These are phyloP conservation scores for Phaeotremella fagi DNA, from an alignment of 768 basidiomycete genomes.

Conservation along the genomic window DNA sequence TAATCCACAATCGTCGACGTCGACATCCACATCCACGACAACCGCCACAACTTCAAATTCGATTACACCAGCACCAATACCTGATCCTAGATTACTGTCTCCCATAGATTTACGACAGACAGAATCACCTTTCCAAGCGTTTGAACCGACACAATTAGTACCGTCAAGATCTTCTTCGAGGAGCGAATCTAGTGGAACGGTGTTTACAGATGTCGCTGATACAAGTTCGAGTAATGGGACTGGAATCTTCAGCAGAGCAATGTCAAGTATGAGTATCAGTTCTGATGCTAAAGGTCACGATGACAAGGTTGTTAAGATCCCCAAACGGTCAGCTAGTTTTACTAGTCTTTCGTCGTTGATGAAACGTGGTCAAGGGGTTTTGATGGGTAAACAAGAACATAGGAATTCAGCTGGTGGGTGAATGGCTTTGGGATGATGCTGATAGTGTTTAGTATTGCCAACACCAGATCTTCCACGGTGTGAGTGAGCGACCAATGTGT, in stretches of 20 bases:
- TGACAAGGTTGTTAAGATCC: conserved; percentile 12
- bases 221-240: background rate
- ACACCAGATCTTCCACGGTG: no score
- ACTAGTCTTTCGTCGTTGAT: conserved; percentile 14
- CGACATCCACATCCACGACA: no score
- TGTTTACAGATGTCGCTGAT: background rate
- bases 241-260: conserved; percentile 20
- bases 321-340: conserved; percentile 35
- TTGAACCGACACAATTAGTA: background rate
- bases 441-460: no score
- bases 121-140: conserved; percentile 4
- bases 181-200: background rate
- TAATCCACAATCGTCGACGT: background rate
- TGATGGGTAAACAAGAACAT: conserved; percentile 7
- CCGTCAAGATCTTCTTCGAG: background rate
- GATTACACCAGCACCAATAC: no score
- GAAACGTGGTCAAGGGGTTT: background rate
- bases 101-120: conserved; percentile 28
- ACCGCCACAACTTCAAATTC: no score
- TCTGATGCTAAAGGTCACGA: conserved; percentile 8
- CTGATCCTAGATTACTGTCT: conserved; percentile 25
- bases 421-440: no score
- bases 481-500: no score
- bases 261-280: conserved; percentile 29
- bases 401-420: background rate